Evolutionary conservation across 306 rosid genomes (phyloP), one percentile per base, ranked within the genome.

Genomic region (Biancaea sappan): DNA sequence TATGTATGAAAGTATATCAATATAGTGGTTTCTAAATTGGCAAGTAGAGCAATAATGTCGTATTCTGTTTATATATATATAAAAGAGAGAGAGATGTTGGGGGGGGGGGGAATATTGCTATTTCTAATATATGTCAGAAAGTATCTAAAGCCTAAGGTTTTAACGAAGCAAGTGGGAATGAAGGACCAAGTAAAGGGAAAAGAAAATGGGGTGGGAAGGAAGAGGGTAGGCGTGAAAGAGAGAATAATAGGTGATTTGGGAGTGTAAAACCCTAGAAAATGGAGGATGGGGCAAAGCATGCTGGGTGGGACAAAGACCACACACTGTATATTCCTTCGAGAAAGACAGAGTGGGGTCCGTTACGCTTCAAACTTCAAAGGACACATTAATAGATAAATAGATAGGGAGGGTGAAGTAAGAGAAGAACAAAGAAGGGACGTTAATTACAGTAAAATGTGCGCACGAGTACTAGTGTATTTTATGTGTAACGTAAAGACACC

Each of bases 311-410:
- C 83, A 89, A 82, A 76, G 97, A 94, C 96, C 79, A 79, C 78
- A 80, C 95, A 83, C 92, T 94, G 88, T 91, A 91, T 90, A 92
- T 90, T 91, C 97, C 97, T 94, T 91, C 90, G 85, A 88, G 93
- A 94, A 90, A 94, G 82, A 70, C 92, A 75, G 28, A 24, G 65
- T 74, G 92, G 92, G 93, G 93, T 61, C 87, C 96, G 48, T 69
- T 35, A 28, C 53, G 70, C 48, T 35, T 62, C 29, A 61, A 34
- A 1, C 29, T 74, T 60, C 76, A 71, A 67, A 35, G 44, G 79
- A 70, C 77, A 44, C 29, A 31, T 2, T 44, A 14, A 73, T 52
- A 50, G 40, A 50, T 53, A 57, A 8, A 76, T 15, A 34, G 12
- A 40, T 8, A 16, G 22, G 26, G 43, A 71, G 76, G 71, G 66